Percentiles rank a stretch among this genome's conserved stretches.
Conservation (phyloP, 2,329 filamentous ascomycete species). For the Coccinonectria pachysandricola region DNA sequence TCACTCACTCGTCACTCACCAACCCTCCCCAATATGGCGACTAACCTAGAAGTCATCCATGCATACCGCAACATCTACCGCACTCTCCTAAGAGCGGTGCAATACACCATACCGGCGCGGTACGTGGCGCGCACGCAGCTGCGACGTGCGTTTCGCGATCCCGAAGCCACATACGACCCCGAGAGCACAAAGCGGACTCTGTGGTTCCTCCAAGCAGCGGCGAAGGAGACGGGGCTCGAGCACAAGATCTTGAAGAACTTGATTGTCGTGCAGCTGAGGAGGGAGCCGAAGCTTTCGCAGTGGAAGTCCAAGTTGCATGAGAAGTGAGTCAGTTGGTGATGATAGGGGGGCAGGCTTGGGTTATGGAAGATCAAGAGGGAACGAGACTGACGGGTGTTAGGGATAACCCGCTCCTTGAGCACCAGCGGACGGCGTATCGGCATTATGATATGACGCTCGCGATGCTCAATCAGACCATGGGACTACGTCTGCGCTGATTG, state of each 20-base stretch:
- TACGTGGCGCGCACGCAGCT: slow-evolving; percentile 50
- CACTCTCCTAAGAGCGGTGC: slow-evolving; percentile 56
- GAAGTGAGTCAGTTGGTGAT: slow-evolving; percentile 1
- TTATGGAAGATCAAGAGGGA: no score
- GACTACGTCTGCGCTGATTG: slow-evolving; percentile 43
- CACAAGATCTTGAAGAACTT: slow-evolving; percentile 64
- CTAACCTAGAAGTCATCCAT: slow-evolving; percentile 38
- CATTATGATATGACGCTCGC: slow-evolving; percentile 60
- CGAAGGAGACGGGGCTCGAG: slow-evolving; percentile 54
- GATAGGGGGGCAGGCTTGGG: no score
- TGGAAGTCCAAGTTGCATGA: neutral
- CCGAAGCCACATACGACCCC: slow-evolving; percentile 33
- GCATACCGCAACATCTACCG: slow-evolving; percentile 65
- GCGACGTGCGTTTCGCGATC: slow-evolving; percentile 46
- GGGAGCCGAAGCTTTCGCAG: no score
- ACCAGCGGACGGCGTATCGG: slow-evolving; percentile 31
- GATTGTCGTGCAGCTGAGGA: slow-evolving; percentile 26
- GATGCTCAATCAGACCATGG: slow-evolving; percentile 67
- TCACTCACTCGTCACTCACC: slow-evolving; percentile 1
- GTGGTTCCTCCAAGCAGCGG: slow-evolving; percentile 59
- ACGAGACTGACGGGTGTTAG: no score
- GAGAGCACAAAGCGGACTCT: slow-evolving; percentile 52
- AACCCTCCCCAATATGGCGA: slow-evolving; percentile 9
- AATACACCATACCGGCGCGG: slow-evolving; percentile 59
- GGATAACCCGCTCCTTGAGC: slow-evolving; percentile 9